Evolutionary conservation across 306 rosid species (phyloP).

Genomic region (Oemleria cerasiformis): DNA sequence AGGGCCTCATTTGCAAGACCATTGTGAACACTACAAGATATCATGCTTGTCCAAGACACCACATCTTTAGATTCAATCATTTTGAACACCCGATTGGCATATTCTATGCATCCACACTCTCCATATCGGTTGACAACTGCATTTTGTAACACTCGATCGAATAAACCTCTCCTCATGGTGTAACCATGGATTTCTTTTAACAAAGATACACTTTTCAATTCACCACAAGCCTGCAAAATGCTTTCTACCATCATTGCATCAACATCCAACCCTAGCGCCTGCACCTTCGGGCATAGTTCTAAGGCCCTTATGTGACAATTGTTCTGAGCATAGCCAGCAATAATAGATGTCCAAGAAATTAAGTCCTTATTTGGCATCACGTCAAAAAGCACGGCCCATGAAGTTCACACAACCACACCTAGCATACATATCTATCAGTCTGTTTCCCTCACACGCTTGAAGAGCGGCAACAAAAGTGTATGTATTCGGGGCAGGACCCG

Average conservation of each 20-base stretch:
- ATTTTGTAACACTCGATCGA: constrained; percentile 55
- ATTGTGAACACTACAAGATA: constrained; percentile 51
- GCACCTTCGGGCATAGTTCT: constrained; percentile 44
- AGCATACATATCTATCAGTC: constrained; percentile 67
- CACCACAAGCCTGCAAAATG: constrained; percentile 50
- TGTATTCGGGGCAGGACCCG: constrained; percentile 35
- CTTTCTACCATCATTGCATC: constrained; percentile 74
- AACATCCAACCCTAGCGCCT: constrained; percentile 32
- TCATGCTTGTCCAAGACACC: constrained; percentile 84
- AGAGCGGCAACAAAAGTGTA: constrained; percentile 68
- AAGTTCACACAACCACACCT: constrained; percentile 48
- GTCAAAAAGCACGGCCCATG: constrained; percentile 54
- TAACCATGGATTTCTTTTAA: constrained; percentile 57
- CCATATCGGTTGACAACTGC: constrained; percentile 56
- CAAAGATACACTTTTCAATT: constrained; percentile 36
- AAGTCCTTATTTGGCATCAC: constrained; percentile 44
- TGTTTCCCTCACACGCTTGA: constrained; percentile 68
- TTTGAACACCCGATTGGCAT: constrained; percentile 46
- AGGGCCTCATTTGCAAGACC: constrained; percentile 60
- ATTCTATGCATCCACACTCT: constrained; percentile 39
- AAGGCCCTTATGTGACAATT: constrained; percentile 39
- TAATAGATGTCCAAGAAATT: constrained; percentile 72
- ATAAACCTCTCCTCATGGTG: constrained; percentile 42
- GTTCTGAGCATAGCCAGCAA: constrained; percentile 68
- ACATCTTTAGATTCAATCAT: constrained; percentile 53